Evolutionary conservation across 2,329 filamentous ascomycete genomes (phyloP), one percentile per base, ranked within the genome.

Genomic region (Chaetomium olivaceum): DNA sequence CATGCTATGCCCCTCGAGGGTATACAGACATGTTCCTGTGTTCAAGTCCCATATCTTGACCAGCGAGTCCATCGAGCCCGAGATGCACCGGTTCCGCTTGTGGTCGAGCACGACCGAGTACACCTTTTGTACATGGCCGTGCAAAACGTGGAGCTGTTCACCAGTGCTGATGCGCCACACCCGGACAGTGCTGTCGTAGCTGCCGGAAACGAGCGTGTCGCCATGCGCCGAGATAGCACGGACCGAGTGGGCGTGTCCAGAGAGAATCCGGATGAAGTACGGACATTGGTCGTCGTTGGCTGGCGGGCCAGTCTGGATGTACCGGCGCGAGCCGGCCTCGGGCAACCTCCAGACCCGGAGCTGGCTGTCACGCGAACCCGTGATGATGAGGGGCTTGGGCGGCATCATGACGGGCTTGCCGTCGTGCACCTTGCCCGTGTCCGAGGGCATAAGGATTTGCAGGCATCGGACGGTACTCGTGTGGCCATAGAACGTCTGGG

Each of bases 101-200:
- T 93, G 90, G 74, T 99, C 95, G 25, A 98, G 82, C 9, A 99
- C 95, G 9, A 99, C 95, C 67, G 93, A 97, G 77, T 99, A 99
- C 0, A 99, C 95, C 77, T 99, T 98, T 76, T 94, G 89, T 0
- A 87, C 86, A 75, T 99, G 95, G 0, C 95, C 95, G 67, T 90
- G 88, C 4, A 99, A 83, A 14, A 92, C 88, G 74, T 97, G 92
- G 3, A 95, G 76, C 8, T 90, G 87, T 74, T 98, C 93, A 58
- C 95, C 95, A 0, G 93, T 99, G 62, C 93, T 98, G 71, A 99
- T 97, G 73, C 91, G 93, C 95, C 95, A 99, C 1, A 99, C 94
- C 43, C 94, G 88, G 5, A 99, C 95, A 0, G 91, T 95, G 77
- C 88, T 94, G 76, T 99, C 95, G 76, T 99, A 99, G 71, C 94